Conservation (phyloP, 1,139 yeast species). For the Blastobotrys malaysiensis region DNA sequence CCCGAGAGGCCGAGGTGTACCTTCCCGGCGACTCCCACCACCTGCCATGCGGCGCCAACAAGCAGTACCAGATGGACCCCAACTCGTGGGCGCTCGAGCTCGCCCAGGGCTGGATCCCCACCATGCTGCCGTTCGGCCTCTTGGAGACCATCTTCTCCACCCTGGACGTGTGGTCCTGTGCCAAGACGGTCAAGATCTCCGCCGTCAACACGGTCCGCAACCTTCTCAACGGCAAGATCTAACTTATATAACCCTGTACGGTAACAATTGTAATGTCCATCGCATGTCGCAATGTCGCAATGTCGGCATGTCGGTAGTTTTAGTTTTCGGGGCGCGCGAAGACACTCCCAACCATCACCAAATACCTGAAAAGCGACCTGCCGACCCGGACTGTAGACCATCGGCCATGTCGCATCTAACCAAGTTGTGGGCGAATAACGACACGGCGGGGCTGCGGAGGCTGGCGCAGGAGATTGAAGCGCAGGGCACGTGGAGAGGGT, state of each 20-base stretch:
- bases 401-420: conserved; percentile 12
- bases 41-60: conserved; percentile 61
- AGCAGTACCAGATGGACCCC: conserved; percentile 80
- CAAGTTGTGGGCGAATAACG: conserved; percentile 33
- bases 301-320: background rate
- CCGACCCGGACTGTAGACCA: background rate
- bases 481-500: conserved; percentile 37
- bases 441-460: conserved; percentile 31
- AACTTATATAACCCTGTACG: conserved; percentile 12
- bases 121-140: conserved; percentile 95
- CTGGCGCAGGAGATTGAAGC: conserved; percentile 36
- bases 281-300: background rate
- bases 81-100: conserved; percentile 78
- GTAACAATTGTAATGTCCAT: too few relatives aligned
- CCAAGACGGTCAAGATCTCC: conserved; percentile 65
- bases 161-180: conserved; percentile 64
- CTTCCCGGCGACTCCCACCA: conserved; percentile 73
- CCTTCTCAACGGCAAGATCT: conserved; percentile 63
- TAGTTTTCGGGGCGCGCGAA: background rate
- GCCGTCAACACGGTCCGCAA: conserved; percentile 72
- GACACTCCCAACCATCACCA: background rate
- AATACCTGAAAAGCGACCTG: background rate
- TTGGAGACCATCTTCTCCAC: conserved; percentile 76
- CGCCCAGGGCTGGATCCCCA: conserved; percentile 98
- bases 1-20: conserved; percentile 59